Evolutionary conservation across 345 rosid species (phyloP).

Genomic region (Salix udensis): DNA sequence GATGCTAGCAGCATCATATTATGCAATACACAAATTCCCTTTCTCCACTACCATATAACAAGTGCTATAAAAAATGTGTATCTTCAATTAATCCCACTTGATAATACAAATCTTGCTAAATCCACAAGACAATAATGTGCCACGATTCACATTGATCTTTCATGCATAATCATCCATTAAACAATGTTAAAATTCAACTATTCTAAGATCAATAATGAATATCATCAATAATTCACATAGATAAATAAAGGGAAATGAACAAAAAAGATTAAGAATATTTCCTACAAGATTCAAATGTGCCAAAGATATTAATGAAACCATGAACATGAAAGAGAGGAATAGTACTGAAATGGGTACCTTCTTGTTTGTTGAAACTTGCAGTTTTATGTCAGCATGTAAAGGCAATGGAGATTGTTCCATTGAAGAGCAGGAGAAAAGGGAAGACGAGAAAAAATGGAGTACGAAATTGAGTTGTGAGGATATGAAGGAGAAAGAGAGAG

Average conservation of each 20-base stretch:
- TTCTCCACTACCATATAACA: neutral
- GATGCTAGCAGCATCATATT: neutral
- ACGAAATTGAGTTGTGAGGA: neutral
- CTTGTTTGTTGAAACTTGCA: slow-evolving; percentile 6
- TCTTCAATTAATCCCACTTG: neutral
- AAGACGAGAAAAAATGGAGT: slow-evolving; percentile 15
- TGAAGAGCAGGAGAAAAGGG: neutral
- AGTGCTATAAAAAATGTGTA: neutral
- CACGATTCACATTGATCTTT: neutral
- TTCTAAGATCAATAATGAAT: neutral
- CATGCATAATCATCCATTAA: neutral
- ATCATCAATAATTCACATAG: neutral
- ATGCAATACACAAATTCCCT: neutral
- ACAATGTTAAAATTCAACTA: neutral
- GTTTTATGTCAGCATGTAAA: neutral
- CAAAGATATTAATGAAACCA: neutral
- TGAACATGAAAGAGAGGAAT: neutral
- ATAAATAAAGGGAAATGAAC: neutral
- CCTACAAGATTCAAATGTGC: neutral
- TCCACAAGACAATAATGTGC: neutral
- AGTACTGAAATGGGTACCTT: slow-evolving; percentile 24
- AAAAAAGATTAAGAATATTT: neutral
- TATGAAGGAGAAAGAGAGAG: slow-evolving; percentile 15
- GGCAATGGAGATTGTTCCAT: neutral
- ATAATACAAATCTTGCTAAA: neutral